Evolutionary conservation across 2,329 filamentous ascomycete genomes (phyloP).

Genomic region (Didymella segeticola): DNA sequence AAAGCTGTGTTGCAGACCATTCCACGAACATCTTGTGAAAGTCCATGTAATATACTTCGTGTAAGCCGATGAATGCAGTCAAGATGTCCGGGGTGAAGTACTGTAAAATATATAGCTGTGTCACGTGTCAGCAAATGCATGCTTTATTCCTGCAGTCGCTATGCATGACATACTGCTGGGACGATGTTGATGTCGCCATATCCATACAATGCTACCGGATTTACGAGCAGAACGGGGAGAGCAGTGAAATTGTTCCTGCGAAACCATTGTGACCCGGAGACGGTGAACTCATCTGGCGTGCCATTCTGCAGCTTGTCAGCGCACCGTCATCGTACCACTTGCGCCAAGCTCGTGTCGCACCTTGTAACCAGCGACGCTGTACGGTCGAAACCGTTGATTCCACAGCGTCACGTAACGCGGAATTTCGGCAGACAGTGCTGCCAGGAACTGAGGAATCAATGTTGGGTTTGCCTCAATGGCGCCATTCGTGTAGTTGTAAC

Average conservation of each 20-base stretch:
- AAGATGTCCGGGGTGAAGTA: constrained; percentile 50
- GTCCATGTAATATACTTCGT: constrained; percentile 48
- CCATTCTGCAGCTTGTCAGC: constrained; percentile 43
- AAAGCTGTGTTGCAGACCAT: constrained; percentile 39
- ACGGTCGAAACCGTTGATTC: constrained; percentile 41
- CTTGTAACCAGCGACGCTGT: constrained; percentile 45
- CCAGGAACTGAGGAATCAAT: constrained; percentile 32
- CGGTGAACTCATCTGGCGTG: constrained; percentile 44
- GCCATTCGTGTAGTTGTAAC: constrained; percentile 44
- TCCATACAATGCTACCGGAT: constrained; percentile 47
- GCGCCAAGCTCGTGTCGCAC: constrained; percentile 25
- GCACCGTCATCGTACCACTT: constrained; percentile 13
- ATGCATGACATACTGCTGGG: constrained; percentile 44
- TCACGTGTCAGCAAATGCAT: constrained; percentile 38
- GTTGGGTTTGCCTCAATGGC: constrained; percentile 32
- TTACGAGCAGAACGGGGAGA: constrained; percentile 43
- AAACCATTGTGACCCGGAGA: constrained; percentile 46
- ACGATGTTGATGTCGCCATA: constrained; percentile 49
- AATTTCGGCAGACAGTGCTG: constrained; percentile 39
- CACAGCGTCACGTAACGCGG: constrained; percentile 44
- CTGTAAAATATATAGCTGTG: constrained; percentile 47
- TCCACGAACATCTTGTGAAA: constrained; percentile 47
- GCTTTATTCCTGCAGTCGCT: constrained; percentile 29
- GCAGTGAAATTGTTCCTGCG: constrained; percentile 45
- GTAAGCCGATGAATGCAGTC: constrained; percentile 45